A percentile compares a stretch with the other conserved stretches of the same genome.
Conservation (phyloP, 2,329 filamentous ascomycete genomes). For the Myotisia sp. region DNA sequence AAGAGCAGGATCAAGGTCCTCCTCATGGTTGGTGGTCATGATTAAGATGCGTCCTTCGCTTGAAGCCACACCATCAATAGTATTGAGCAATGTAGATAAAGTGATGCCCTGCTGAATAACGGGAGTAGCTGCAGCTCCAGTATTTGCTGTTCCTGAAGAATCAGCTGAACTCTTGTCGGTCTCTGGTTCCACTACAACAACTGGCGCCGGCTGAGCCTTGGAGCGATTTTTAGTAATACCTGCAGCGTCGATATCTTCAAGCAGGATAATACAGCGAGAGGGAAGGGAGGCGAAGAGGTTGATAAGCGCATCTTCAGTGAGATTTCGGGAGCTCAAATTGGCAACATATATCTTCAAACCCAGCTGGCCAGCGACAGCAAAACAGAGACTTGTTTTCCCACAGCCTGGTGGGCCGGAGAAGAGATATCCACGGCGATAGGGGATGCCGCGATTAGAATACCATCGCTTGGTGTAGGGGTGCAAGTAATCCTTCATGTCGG, state of each 20-base stretch:
- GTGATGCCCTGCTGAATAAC: conserved; percentile 35
- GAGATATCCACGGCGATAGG: conserved; percentile 61
- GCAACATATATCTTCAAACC: conserved; percentile 53
- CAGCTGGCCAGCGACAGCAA: conserved; percentile 52
- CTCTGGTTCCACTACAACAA: neutral
- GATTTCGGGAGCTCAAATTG: conserved; percentile 44
- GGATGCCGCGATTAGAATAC: conserved; percentile 39
- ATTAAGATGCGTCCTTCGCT: conserved; percentile 57
- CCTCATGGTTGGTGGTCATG: conserved; percentile 57
- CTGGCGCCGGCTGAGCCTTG: conserved; percentile 1
- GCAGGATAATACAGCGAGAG: conserved; percentile 54
- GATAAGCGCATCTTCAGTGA: conserved; percentile 52
- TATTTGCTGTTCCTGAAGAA: conserved; percentile 9
- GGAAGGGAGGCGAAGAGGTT: conserved; percentile 54
- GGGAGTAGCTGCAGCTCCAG: conserved; percentile 9
- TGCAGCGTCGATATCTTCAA: conserved; percentile 64
- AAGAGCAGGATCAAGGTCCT: conserved; percentile 50
- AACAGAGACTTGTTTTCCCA: conserved; percentile 57
- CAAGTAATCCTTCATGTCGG: conserved; percentile 44
- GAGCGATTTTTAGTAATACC: conserved; percentile 47
- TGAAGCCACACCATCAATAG: conserved; percentile 55
- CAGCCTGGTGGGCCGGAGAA: conserved; percentile 64
- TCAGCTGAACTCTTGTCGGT: neutral
- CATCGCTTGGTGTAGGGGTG: conserved; percentile 37
- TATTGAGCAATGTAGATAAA: conserved; percentile 54